Conservation (phyloP, 2,329 filamentous ascomycete genomes). For the Fusarium xyrophilum region DNA sequence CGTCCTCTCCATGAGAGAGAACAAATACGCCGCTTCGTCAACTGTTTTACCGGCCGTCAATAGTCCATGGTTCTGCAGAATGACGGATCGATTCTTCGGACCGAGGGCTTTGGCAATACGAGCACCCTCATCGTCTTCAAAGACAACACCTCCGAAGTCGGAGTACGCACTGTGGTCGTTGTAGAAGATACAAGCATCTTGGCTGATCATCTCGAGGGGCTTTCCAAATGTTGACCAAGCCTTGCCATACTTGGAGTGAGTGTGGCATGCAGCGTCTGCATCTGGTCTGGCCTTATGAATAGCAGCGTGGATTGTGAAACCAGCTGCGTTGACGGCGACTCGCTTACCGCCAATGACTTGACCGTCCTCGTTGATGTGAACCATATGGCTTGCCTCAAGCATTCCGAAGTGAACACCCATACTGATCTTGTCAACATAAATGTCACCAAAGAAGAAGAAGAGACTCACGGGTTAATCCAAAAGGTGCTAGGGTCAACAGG, state of each 20-base stretch:
- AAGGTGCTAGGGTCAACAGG: constrained; percentile 65
- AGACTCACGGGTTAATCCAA: constrained; percentile 66
- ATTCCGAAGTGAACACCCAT: constrained; percentile 67
- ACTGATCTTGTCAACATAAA: constrained; percentile 3
- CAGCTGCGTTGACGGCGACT: constrained; percentile 63
- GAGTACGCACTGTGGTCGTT: constrained; percentile 64
- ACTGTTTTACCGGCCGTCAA: constrained; percentile 69
- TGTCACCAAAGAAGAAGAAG: not conserved
- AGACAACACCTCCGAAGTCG: constrained; percentile 68
- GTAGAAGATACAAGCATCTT: constrained; percentile 65
- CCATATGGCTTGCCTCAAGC: constrained; percentile 67
- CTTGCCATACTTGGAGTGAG: constrained; percentile 64
- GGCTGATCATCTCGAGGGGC: constrained; percentile 67
- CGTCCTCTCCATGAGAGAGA: constrained; percentile 48
- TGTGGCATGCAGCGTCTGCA: constrained; percentile 67
- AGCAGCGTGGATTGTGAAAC: constrained; percentile 68
- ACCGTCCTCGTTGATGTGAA: constrained; percentile 65
- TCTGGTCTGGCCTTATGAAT: constrained; percentile 66
- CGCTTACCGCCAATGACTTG: constrained; percentile 66
- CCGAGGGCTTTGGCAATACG: constrained; percentile 66
- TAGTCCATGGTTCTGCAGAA: constrained; percentile 70
- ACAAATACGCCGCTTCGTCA: constrained; percentile 71
- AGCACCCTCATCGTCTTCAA: constrained; percentile 65
- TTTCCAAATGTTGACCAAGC: constrained; percentile 66
- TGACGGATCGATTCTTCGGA: constrained; percentile 56